These are phyloP conservation scores for Syzygium malaccense DNA, from an alignment of 441 rosid genomes.

Conservation along the genomic window DNA sequence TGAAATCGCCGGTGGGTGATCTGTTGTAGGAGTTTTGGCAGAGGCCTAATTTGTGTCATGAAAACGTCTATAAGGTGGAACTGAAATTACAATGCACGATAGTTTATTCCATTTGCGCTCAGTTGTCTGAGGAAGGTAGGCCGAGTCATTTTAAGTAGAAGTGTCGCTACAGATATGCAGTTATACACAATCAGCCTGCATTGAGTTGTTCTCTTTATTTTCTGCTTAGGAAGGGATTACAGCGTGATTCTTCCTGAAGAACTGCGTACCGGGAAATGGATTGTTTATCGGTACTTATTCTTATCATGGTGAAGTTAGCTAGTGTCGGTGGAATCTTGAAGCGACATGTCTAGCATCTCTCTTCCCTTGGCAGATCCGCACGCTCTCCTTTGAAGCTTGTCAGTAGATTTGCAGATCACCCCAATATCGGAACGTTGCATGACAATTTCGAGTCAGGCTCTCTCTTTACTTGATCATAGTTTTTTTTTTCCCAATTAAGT, in stretches of 20 bases:
- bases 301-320: not conserved
- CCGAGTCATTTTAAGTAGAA: not conserved
- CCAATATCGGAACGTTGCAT: conserved; percentile 3
- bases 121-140: not conserved
- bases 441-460: not conserved
- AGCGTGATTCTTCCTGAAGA: conserved; percentile 96
- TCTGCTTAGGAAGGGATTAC: conserved; percentile 24
- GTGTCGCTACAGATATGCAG: too few species aligned
- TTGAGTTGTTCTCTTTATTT: not conserved
- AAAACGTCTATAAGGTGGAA: not conserved
- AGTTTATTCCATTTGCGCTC: not conserved
- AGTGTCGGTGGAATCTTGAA: not conserved
- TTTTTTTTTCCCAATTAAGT: not conserved
- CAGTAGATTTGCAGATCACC: conserved; percentile 30
- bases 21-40: not conserved
- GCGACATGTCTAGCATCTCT: not conserved
- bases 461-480: not conserved
- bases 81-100: not conserved
- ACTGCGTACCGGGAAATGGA: conserved; percentile 85
- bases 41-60: not conserved
- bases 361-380: conserved; percentile 54
- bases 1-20: not conserved
- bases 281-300: conserved; percentile 70
- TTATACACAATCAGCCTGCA: not conserved
- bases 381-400: conserved; percentile 71